Base-by-base conservation (phyloP, 176 grass and related monocot species). In the Dactylis glomerata region DNA sequence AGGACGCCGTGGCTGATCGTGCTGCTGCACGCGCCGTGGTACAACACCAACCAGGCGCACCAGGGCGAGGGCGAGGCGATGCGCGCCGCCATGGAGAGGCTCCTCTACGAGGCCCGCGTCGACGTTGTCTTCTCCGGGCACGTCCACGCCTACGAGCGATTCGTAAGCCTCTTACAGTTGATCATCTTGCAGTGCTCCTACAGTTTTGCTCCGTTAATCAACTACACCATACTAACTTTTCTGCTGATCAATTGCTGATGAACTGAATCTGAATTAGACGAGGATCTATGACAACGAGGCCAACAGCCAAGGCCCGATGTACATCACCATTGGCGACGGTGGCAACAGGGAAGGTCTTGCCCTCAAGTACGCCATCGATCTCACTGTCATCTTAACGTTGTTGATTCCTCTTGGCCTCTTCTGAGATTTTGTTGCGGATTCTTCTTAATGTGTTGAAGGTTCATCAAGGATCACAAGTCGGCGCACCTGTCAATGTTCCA, bases 121-220 rank as follows among this genome's bases (percentile, higher is more conserved):
- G 94, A 97, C 70, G 74, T 89, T 12, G 89, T 93, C 61, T 91
- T 96, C 87, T 85, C 89, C n/a, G 94, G 94, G 0, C 94, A 93
- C 54, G 94, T 97, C 59, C 94, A 97, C 51, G 94, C 94, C 4
- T 97, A 93, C 86, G 94, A 97, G 82, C 78, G 94, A 7, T 97
- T 97, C 14, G 92, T 94, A 83, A 93, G 87, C 75, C 3, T 46
- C 14, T 23, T 26, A 1, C 27, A 23, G 24, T 24, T 77, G 19
- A 55, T 57, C 45, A 16, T 81, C 17, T 66, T 6, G 10, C 13
- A 16, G 1, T 17, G 61, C 67, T 70, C 10, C 5, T 15, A 68
- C 19, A 10, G 32, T 22, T 67, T 34, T 63, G 46, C 13, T 82
- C 63, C 26, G 36, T 68, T 7, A 27, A 58, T 64, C 27, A 38